These are phyloP conservation scores for Pseudogymnoascus sp. DNA, from an alignment of 2,329 filamentous ascomycete species.

Conservation along the genomic window DNA sequence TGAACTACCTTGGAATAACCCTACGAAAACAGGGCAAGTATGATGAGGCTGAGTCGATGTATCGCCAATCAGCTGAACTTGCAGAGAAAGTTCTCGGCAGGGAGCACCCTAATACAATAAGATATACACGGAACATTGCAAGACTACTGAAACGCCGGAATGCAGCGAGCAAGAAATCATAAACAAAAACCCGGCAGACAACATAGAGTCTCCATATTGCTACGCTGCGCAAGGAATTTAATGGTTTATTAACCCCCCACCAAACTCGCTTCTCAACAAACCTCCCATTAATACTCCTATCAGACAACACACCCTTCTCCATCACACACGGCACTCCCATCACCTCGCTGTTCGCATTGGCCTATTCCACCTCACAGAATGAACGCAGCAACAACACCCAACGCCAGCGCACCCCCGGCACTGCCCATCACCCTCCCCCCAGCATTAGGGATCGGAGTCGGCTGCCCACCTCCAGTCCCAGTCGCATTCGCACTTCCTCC, in stretches of 20 bases:
- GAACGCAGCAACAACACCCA: neutral
- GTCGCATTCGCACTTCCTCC: neutral
- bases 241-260: neutral
- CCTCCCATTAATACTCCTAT: neutral
- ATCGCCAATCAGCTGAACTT: too few relatives aligned
- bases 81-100: conserved; percentile 16
- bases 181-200: too few relatives aligned
- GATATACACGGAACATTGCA: too few relatives aligned
- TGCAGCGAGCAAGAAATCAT: neutral
- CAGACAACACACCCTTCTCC: neutral
- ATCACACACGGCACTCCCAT: neutral
- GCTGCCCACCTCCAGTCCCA: neutral
- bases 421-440: neutral
- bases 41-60: too few relatives aligned
- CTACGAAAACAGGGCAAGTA: neutral
- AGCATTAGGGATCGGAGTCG: neutral
- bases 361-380: neutral
- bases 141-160: neutral
- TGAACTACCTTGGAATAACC: too few relatives aligned
- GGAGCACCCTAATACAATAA: conserved; percentile 15
- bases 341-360: neutral
- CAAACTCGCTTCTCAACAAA: neutral
- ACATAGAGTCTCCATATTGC: too few relatives aligned
- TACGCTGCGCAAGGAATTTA: too few relatives aligned
- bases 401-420: neutral